Evolutionary conservation across 225 moss, liverwort and hornwort species (phyloP).

Genomic region (Antitrichia curtipendula): DNA sequence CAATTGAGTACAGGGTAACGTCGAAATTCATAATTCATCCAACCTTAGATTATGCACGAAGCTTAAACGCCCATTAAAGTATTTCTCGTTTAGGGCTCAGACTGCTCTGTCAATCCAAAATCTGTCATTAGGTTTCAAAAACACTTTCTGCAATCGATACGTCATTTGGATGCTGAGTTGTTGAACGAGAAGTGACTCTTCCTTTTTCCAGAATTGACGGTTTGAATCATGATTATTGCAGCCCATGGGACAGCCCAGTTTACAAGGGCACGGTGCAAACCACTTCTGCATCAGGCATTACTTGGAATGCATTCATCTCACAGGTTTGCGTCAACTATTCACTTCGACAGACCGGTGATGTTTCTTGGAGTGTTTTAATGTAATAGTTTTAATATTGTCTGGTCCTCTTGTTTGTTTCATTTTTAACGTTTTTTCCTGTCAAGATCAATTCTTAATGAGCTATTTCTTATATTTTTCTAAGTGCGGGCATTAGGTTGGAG

Average conservation of each 20-base stretch:
- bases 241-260: constrained; percentile 71
- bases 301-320: constrained; percentile 71
- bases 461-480: neutral
- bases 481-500: neutral
- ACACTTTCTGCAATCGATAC: neutral
- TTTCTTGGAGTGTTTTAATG: neutral
- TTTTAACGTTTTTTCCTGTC: neutral
- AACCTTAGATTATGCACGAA: neutral
- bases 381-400: neutral
- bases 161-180: neutral
- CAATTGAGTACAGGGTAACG: neutral
- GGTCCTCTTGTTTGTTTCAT: neutral
- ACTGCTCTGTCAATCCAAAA: neutral
- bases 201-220: neutral
- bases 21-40: neutral
- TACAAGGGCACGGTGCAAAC: constrained; percentile 52
- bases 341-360: neutral
- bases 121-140: neutral
- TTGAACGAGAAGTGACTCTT: neutral
- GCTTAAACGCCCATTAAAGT: neutral
- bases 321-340: constrained; percentile 24
- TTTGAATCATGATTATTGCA: constrained; percentile 14
- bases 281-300: constrained; percentile 66
- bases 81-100: neutral
- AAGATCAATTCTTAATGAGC: neutral